Evolutionary conservation across 495 filamentous ascomycete species (phyloP), one percentile per base, ranked within the genome.

Genomic region (Diplogelasinospora grovesii): DNA sequence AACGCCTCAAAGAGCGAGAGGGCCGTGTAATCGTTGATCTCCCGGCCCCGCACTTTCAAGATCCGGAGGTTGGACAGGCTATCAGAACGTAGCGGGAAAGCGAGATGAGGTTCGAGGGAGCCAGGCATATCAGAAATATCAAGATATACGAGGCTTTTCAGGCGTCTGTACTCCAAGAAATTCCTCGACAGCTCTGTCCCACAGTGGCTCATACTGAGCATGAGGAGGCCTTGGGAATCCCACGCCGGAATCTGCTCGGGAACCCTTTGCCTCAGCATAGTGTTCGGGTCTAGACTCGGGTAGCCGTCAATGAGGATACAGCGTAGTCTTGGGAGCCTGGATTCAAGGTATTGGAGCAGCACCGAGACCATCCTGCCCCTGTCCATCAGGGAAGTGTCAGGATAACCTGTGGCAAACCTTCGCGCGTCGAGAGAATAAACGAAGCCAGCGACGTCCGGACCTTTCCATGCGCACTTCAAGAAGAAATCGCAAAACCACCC

Each of bases 41-140:
- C 60, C 4, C 57, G 56, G 9, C 61, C 57, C 20, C 48, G 48
- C 0, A 39, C 57, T 36, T 61, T 73, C 1, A 73, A 39, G 6
- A 71, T 54, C 1, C 67, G 61, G 10, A 73, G 62, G 23, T 45
- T 30, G 11, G 64, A 63, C 22, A 71, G 46, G 8, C 40, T 33
- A 3, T 15, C 28, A 9, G 60, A 54, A n/a, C 54, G 24, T 4
- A 54, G 55, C 7, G 31, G 24, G 22, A 54, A 49, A 21, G 49
- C 24, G 10, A 67, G 41, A 14, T 37, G 11, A 8, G 37, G 31
- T 28, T 36, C 52, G 22, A 64, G 45, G 0, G 54, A 61, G 5
- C 64, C 63, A 1, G 61, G 57, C n/a, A 66, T 45, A 29, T 56
- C 52, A 4, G 66, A 73, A 11, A 70, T 42, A 22, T 71, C 68